Conservation (phyloP, 1,139 yeast species). For the Candida albicans region DNA sequence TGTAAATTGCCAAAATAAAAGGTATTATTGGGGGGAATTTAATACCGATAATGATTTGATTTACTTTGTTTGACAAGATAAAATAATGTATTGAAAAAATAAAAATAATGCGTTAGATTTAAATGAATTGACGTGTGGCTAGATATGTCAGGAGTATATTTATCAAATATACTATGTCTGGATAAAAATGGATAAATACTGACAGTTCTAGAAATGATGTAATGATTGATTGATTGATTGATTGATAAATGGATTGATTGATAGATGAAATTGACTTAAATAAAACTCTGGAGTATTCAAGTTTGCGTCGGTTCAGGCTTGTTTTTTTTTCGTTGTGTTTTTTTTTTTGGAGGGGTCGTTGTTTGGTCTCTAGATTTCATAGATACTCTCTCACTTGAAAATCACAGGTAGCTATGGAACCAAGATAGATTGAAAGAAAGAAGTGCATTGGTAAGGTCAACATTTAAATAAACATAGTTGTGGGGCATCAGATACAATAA, state of each 20-base stretch:
- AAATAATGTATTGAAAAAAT: background rate
- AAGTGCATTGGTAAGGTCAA: no score
- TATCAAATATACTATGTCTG: background rate
- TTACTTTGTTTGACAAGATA: background rate
- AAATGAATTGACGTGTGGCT: background rate
- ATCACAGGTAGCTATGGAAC: no score
- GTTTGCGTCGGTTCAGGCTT: background rate
- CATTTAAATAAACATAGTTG: no score
- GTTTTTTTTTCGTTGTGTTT: background rate
- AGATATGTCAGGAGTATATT: background rate
- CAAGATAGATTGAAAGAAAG: no score
- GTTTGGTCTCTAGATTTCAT: no score
- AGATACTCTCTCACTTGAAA: no score
- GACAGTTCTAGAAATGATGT: background rate
- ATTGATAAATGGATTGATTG: conserved; percentile 8
- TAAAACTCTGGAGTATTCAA: no score
- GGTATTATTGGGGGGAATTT: background rate
- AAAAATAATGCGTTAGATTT: background rate
- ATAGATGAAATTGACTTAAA: no score
- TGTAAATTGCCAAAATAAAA: background rate
- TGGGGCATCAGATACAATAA: no score
- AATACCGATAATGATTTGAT: no score
- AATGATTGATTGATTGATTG: background rate
- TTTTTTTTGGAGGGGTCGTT: background rate
- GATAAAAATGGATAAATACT: background rate